A percentile compares a stretch with the other conserved stretches of the same genome.
Evolutionary conservation across 1,139 yeast genomes (phyloP).

Genomic region (Schwanniomyces etchellsii): DNA sequence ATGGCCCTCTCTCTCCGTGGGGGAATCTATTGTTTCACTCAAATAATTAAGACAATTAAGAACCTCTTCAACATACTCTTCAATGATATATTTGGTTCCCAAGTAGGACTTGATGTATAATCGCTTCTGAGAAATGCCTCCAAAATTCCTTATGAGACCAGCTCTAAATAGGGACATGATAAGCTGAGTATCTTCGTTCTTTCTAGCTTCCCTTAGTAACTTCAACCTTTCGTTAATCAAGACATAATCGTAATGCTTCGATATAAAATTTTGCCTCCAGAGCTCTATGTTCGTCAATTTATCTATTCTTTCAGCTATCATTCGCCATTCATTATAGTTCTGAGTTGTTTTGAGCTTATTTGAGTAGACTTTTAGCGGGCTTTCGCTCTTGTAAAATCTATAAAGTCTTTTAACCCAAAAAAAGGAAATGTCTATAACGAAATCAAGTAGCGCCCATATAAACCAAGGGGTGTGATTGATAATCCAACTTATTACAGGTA

Average conservation of each 20-base stretch:
- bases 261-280: conserved; percentile 84
- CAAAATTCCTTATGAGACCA: conserved; percentile 83
- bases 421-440: conserved; percentile 49
- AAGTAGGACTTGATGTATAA: conserved; percentile 76
- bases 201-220: conserved; percentile 57
- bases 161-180: conserved; percentile 73
- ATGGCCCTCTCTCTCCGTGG: conserved; percentile 19
- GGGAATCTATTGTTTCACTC: conserved; percentile 30
- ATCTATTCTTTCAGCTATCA: conserved; percentile 56
- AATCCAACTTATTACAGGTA: conserved; percentile 21
- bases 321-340: conserved; percentile 58
- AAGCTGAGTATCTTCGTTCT: conserved; percentile 48
- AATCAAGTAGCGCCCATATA: conserved; percentile 58
- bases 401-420: conserved; percentile 52
- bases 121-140: conserved; percentile 78
- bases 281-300: conserved; percentile 62
- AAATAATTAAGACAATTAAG: conserved; percentile 59
- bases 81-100: conserved; percentile 85
- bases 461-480: conserved; percentile 53
- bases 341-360: conserved; percentile 36
- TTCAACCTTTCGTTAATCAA: conserved; percentile 72
- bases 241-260: conserved; percentile 78
- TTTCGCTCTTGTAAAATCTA: conserved; percentile 31
- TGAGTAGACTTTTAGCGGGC: conserved; percentile 35
- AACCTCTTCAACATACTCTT: conserved; percentile 78